phyloP scores from a whole-genome alignment of 2,329 filamentous ascomycete species.

The Ambrosiella xylebori region DNA sequence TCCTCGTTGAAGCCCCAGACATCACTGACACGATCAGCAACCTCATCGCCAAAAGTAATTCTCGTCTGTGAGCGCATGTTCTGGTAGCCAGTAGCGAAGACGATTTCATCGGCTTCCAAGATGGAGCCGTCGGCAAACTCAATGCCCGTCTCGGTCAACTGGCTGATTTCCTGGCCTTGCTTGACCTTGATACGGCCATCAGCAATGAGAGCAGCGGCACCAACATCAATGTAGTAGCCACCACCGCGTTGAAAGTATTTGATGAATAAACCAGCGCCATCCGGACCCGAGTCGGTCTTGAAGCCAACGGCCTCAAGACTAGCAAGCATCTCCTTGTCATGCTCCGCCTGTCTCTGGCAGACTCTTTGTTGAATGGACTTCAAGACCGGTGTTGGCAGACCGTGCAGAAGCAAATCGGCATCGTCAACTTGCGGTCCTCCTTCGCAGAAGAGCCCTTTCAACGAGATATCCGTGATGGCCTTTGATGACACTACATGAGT shows the following conservation, averaged over 20 bases:
- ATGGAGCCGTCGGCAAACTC: conserved; percentile 36
- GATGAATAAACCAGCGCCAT: conserved; percentile 37
- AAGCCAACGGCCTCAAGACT: conserved; percentile 41
- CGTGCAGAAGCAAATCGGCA: conserved; percentile 43
- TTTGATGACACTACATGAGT: conserved; percentile 46
- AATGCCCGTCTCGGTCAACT: conserved; percentile 29
- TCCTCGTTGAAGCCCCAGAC: conserved; percentile 45
- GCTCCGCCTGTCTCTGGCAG: conserved; percentile 20
- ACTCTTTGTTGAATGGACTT: conserved; percentile 38
- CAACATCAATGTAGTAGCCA: conserved; percentile 56
- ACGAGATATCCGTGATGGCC: conserved; percentile 32
- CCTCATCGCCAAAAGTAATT: conserved; percentile 42
- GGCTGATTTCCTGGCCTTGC: conserved; percentile 36
- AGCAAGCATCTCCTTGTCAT: conserved; percentile 24
- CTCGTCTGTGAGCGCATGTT: conserved; percentile 49
- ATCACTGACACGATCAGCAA: conserved; percentile 39
- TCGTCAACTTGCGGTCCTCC: conserved; percentile 44
- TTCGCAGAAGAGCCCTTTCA: conserved; percentile 35
- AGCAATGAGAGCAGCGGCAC: conserved; percentile 41
- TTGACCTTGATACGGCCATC: conserved; percentile 48
- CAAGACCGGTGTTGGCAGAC: conserved; percentile 39
- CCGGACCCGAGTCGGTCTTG: conserved; percentile 38
- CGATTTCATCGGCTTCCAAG: conserved; percentile 43
- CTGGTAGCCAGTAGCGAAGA: conserved; percentile 47
- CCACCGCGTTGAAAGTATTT: conserved; percentile 51